Base-by-base conservation (phyloP, 1,284 basidiomycete species). In the Ceratorhiza oryzae-sativae region DNA sequence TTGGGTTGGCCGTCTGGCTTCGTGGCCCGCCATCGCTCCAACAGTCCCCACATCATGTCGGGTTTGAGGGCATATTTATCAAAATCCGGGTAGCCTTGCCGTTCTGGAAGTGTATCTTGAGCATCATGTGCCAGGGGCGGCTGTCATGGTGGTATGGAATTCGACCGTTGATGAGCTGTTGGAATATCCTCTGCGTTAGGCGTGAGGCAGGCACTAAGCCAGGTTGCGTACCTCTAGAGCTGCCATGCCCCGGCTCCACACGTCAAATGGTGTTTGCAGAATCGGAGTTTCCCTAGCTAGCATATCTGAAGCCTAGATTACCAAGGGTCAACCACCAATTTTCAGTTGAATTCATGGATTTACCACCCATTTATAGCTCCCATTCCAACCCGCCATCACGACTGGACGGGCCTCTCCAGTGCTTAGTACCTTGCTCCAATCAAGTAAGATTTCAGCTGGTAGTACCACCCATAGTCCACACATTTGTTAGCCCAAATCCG, bases 401-500 rank as follows among this genome's bases (percentile, higher is more conserved):
- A 15, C 25, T 15, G 27, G 59, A 27, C 10, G 42, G 13, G 41
- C 45, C 12, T 27, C 41, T 25, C 20, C 59, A 2, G 23, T 45
- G 25, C 41, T 20, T 3, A 61, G 42, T 6, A 23, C 42, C 59
- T 45, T 2, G 30, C 1, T 25, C 32, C 34, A 12, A 1, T 3
- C 39, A 36, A 3, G 8, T n/a, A 12, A n/a, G 12, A 39, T 5
- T 23, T 39, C 15, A 25, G 32, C 34, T 12, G 12, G 3, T 36
- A 8, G 27, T 3, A 1, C 49, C 9, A n/a, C n/a, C n/a, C n/a
- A n/a, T n/a, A n/a, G n/a, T 20, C 39, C 62, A n/a, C 9, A 67
- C 63, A 48, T 53, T 67, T 9, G 48, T 67, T 3, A 67, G 20
- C 49, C 63, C 63, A 27, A 67, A 67, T 23, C 63, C 63, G 32